Evolutionary conservation across 306 rosid species (phyloP).

Genomic region (cucumber (Cucumis sativus)): Cucumber_9930_V3 NC_026660.2:26085501-26086000

Average conservation of each 20-base stretch:
- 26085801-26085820: not conserved
- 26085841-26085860: not conserved
- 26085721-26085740: slow-evolving; percentile 91
- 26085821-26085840: not conserved
- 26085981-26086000: not conserved
- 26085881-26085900: not conserved
- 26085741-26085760: slow-evolving; percentile 85
- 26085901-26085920: not conserved
- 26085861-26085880: not conserved
- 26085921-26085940: not conserved
- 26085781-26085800: not conserved
- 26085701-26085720: slow-evolving; percentile 98
- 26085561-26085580: not conserved
- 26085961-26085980: not conserved
- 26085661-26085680: slow-evolving; percentile 40
- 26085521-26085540: not conserved
- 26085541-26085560: not conserved
- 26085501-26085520: not conserved
- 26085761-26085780: slow-evolving; percentile 43
- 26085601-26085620: not conserved
- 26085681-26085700: slow-evolving; percentile 93
- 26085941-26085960: not conserved
- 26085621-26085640: not conserved
- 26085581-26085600: not conserved
- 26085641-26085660: not conserved